Evolutionary conservation across 2,329 filamentous ascomycete species (phyloP).

Genomic region (Fusarium sp.): DNA sequence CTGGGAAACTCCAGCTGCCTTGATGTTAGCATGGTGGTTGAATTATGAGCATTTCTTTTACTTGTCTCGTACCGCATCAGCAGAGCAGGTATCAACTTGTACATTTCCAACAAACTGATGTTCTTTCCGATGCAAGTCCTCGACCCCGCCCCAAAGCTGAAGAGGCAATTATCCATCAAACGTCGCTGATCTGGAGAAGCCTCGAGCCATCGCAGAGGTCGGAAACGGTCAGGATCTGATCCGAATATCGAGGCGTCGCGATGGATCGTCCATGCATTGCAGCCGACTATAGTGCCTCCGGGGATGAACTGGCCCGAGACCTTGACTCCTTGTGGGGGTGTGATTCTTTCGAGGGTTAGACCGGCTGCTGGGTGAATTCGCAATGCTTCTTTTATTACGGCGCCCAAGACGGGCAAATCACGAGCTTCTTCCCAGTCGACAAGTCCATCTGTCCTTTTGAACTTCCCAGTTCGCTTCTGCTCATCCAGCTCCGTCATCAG

Average conservation of each 20-base stretch:
- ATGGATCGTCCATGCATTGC: slow-evolving; percentile 80
- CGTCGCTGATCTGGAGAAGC: slow-evolving; percentile 55
- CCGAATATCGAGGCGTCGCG: slow-evolving; percentile 75
- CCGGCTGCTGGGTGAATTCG: slow-evolving; percentile 80
- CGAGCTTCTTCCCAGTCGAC: slow-evolving; percentile 78
- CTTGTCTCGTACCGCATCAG: slow-evolving; percentile 9
- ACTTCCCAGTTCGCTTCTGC: slow-evolving; percentile 63
- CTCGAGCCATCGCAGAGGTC: slow-evolving; percentile 66
- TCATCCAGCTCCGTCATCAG: slow-evolving; percentile 72
- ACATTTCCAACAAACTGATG: slow-evolving; percentile 70
- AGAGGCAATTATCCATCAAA: slow-evolving; percentile 31
- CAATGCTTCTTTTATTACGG: slow-evolving; percentile 81
- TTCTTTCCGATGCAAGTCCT: slow-evolving; percentile 78
- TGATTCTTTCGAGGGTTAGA: slow-evolving; percentile 77
- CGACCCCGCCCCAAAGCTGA: slow-evolving; percentile 76
- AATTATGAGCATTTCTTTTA: background rate
- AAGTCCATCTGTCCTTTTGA: slow-evolving; percentile 62
- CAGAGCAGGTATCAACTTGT: slow-evolving; percentile 65
- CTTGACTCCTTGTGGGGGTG: slow-evolving; percentile 71
- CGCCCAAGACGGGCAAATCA: slow-evolving; percentile 79
- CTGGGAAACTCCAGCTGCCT: background rate
- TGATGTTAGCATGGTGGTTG: background rate
- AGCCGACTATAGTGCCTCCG: slow-evolving; percentile 79
- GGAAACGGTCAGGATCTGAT: slow-evolving; percentile 70
- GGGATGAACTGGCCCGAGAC: slow-evolving; percentile 71